Evolutionary conservation across 2,329 filamentous ascomycete species (phyloP).

Genomic region (Phaeosphaeriaceae sp.): DNA sequence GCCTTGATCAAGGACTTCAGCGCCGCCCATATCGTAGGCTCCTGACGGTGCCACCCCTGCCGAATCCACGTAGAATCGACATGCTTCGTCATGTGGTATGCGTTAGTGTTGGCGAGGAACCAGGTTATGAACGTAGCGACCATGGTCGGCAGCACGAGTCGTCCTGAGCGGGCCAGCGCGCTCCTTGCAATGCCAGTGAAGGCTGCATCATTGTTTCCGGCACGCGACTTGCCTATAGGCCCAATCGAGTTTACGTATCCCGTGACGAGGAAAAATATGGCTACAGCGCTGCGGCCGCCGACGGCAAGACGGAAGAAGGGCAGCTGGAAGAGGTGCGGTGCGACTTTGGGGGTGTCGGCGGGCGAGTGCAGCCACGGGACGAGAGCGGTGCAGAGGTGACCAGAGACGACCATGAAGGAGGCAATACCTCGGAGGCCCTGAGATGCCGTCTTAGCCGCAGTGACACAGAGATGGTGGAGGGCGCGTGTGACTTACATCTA

Average conservation of each 20-base stretch:
- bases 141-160: constrained; percentile 65
- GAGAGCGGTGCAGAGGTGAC: constrained; percentile 52
- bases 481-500: constrained; percentile 41
- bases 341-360: constrained; percentile 50
- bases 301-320: constrained; percentile 66
- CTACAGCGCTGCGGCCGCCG: constrained; percentile 55
- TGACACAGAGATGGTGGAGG: constrained; percentile 12
- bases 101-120: constrained; percentile 63
- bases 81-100: constrained; percentile 62
- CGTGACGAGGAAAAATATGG: constrained; percentile 61
- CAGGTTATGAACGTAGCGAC: constrained; percentile 64
- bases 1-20: constrained; percentile 40
- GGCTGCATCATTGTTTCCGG: constrained; percentile 62
- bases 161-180: constrained; percentile 64
- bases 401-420: constrained; percentile 52
- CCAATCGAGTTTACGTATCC: constrained; percentile 70
- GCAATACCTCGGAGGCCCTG: constrained; percentile 53
- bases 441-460: constrained; percentile 27
- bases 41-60: constrained; percentile 48
- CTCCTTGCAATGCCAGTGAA: constrained; percentile 63
- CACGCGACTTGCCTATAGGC: constrained; percentile 62
- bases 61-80: constrained; percentile 67
- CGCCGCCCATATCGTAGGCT: constrained; percentile 40
- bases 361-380: constrained; percentile 51
- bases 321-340: constrained; percentile 62